Conservation (phyloP, 768 basidiomycete species). For the Mycena capillaripes region DNA sequence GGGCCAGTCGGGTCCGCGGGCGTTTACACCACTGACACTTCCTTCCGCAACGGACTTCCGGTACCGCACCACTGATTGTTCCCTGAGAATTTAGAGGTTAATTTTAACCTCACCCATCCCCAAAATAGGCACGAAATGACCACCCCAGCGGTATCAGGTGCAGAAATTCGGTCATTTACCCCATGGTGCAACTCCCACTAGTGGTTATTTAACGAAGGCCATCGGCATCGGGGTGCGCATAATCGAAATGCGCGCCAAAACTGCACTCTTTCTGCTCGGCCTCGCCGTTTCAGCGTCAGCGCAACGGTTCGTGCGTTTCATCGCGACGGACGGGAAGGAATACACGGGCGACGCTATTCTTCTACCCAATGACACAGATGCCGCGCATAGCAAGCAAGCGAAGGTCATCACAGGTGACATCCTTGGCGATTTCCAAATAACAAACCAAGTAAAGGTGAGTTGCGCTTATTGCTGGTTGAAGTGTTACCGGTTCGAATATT, state of each 20-base stretch:
- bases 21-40: background rate
- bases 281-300: constrained; percentile 42
- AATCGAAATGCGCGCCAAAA: constrained; percentile 34
- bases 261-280: constrained; percentile 26
- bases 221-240: background rate
- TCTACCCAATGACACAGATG: constrained; percentile 46
- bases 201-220: constrained; percentile 1
- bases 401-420: constrained; percentile 52
- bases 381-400: constrained; percentile 49
- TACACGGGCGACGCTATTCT: constrained; percentile 57
- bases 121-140: background rate
- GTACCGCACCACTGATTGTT: constrained; percentile 12
- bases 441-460: constrained; percentile 51
- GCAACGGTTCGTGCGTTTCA: constrained; percentile 56
- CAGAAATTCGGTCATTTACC: background rate
- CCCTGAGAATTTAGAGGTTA: background rate
- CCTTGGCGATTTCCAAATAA: constrained; percentile 51
- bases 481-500: background rate
- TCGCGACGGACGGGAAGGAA: constrained; percentile 51
- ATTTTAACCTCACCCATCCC: background rate
- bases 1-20: constrained; percentile 6
- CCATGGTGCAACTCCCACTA: background rate
- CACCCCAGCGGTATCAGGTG: constrained; percentile 13
- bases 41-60: constrained; percentile 17
- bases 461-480: background rate